Base-by-base conservation (phyloP, 768 basidiomycete species). In the Suillus spraguei region DNA sequence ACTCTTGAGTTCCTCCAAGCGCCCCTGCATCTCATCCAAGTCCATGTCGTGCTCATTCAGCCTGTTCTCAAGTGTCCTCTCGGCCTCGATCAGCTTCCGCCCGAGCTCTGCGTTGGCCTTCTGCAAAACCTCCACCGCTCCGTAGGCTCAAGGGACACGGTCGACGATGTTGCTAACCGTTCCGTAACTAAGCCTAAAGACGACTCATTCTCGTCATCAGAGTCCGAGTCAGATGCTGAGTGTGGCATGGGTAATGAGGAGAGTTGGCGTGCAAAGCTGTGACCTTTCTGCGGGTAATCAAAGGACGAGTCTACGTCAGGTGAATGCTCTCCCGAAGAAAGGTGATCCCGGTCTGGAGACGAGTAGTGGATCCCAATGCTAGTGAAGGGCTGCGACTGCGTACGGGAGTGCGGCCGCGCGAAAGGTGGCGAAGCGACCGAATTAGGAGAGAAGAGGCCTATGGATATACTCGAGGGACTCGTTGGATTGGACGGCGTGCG, bases 41-140 rank as follows among this genome's bases (percentile, higher is more conserved):
- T 95, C 90, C n/a, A 79, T 73, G 74, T 97, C 95, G 67, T 94
- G 92, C 59, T 94, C 91, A 13, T 76, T 74, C 16, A 95, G 80
- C 66, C 87, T 87, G 47, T 82, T 81, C 69, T 89, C 85, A 54
- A 92, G 71, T 1, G 84, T 85, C 50, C 83, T 79, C 69, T 95
- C 93, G 1, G 87, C 86, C 60, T 96, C 95, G 54, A 85, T 78
- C 39, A 93, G 76, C 73, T 92, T 94, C 68, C 87, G 80, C 33
- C 81, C 81, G n/a, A 96, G 77, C 39, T 96, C 95, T 3, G 79
- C 76, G 66, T 95, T 96, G 20, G 84, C 79, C 66, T 88, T 83
- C 72, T 89, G 86, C 65, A 96, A 74, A 6, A 85, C 88, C 17
- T 93, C 91, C 28, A 94, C 50, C 86, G 84, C 52, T 94, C 92